Evolutionary conservation across 106 monocot genomes (phyloP).

Genomic region (Acorus calamus): DNA sequence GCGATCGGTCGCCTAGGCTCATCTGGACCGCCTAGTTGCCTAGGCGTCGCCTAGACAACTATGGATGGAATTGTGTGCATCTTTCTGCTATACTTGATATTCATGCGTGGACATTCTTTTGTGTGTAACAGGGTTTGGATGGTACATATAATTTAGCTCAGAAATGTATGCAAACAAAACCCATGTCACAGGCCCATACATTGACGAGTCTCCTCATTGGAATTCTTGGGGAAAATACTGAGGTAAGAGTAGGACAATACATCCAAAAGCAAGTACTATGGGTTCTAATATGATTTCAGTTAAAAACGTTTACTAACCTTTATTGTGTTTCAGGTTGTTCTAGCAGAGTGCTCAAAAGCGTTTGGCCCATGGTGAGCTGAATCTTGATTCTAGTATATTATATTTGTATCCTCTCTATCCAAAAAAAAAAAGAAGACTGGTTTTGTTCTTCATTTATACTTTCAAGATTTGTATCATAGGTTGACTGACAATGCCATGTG

Average conservation of each 20-base stretch:
- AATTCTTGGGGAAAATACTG: conserved; percentile 77
- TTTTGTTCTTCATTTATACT: too few species aligned
- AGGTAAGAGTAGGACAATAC: conserved; percentile 26
- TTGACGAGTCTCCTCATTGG: conserved; percentile 51
- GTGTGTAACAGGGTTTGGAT: conserved; percentile 60
- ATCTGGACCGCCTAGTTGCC: too few species aligned
- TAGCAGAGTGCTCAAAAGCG: conserved; percentile 77
- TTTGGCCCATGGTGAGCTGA: conserved; percentile 84
- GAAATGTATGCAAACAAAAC: conserved; percentile 79
- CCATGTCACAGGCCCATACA: conserved; percentile 31
- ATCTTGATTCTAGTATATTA: neutral
- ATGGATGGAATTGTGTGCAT: too few species aligned
- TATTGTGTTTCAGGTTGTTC: conserved; percentile 49
- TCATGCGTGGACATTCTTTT: too few species aligned
- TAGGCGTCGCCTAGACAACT: too few species aligned
- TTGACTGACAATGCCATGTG: too few species aligned
- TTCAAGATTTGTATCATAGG: too few species aligned
- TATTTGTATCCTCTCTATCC: neutral
- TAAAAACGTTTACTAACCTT: neutral
- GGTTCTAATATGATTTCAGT: too few species aligned
- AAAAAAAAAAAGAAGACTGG: too few species aligned
- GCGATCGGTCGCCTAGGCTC: too few species aligned
- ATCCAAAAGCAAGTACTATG: neutral
- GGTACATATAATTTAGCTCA: conserved; percentile 58
- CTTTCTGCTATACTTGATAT: too few species aligned